Base-by-base conservation (phyloP, 2,329 filamentous ascomycete genomes). In the Apiospora hydei region DNA sequence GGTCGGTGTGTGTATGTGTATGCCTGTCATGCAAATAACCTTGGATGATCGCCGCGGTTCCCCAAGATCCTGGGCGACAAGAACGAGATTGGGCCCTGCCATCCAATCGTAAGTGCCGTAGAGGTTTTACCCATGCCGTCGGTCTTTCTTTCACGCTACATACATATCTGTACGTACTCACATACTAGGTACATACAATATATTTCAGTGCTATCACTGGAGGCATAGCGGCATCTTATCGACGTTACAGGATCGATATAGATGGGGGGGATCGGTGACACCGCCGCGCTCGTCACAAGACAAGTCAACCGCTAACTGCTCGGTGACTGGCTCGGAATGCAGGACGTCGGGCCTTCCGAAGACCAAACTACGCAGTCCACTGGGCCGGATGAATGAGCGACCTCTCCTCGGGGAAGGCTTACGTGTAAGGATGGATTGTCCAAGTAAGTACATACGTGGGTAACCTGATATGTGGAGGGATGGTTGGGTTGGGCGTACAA, bases 21-120 rank as follows among this genome's bases (percentile, higher is more conserved):
- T 44, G 30, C 61, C 70, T 71, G 70, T 38, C 57, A 46, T 69
- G 70, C 51, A 64, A 67, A 71, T 53, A 49, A 64, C 67, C 67
- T 72, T 69, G 64, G 47, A 72, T 69, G 67, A 72, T 69, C 71
- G 67, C 44, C 67, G 67, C 49, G 71, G 71, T 66, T 69, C 51
- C 69, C 71, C 67, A 47, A 69, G 71, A 69, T 72, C 71, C 61
- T 51, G 51, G 64, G 43, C 67, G 66, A 68, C 26, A 68, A 68
- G 43, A 46, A 47, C 34, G 46, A 68, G 67, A 68, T 68, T 68
- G 24, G 67, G 46, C 18, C n/a, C 24, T 26, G 24, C 46, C 30
- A 38, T 44, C 67, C 67, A 68, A 68, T 49, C 13, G 24, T 41
- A 68, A 21, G 21, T 34, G 57, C 34, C 13, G 24, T 21, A 21